Conservation (phyloP, 1,284 basidiomycete species). For the Fistulinella cinereoalba region DNA sequence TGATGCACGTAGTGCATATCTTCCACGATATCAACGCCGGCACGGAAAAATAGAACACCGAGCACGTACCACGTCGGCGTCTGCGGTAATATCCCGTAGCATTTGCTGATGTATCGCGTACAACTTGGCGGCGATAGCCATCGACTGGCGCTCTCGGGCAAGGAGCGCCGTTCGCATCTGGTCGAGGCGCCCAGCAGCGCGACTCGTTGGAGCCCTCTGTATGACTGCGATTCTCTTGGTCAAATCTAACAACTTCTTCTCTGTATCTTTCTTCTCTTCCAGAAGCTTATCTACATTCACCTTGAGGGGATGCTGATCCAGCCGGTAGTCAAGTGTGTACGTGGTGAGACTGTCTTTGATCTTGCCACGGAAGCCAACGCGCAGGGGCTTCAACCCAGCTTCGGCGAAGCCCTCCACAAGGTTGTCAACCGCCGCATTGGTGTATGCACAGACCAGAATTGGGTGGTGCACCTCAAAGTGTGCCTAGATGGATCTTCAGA, state of each 20-base stretch:
- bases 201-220: conserved; percentile 17
- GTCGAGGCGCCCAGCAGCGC: conserved; percentile 28
- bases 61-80: conserved; percentile 71
- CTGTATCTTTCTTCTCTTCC: conserved; percentile 32
- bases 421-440: conserved; percentile 94
- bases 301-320: conserved; percentile 61
- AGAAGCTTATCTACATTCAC: conserved; percentile 41
- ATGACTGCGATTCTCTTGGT: conserved; percentile 24
- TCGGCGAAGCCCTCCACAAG: conserved; percentile 72
- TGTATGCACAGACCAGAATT: conserved; percentile 87
- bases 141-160: conserved; percentile 36
- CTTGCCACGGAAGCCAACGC: conserved; percentile 68
- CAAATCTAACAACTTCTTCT: conserved; percentile 30
- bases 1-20: conserved; percentile 85
- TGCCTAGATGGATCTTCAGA: conserved; percentile 34
- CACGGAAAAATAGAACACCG: neutral
- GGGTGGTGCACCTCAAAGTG: conserved; percentile 85
- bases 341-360: conserved; percentile 56
- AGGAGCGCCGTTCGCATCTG: conserved; percentile 43
- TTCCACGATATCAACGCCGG: conserved; percentile 31
- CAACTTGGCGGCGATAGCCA: conserved; percentile 38
- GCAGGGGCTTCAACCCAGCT: conserved; percentile 70
- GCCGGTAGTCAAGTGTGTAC: conserved; percentile 65
- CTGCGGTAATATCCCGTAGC: conserved; percentile 55
- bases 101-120: conserved; percentile 54